Evolutionary conservation across 345 rosid species (phyloP).

Genomic region (Boechera stricta): DNA sequence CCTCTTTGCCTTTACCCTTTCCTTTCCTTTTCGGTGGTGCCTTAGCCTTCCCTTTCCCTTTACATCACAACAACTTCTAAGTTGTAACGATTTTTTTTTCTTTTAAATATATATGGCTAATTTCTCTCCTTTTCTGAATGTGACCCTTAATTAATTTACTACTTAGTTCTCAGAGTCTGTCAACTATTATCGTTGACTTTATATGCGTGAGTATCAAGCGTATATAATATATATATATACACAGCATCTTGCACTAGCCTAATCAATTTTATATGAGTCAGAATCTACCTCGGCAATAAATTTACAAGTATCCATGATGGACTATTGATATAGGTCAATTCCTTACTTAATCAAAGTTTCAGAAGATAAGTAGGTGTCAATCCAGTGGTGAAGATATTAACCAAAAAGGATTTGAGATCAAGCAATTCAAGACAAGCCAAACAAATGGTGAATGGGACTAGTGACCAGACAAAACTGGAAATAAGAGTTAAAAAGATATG

Average conservation of each 20-base stretch:
- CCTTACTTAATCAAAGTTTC: no score
- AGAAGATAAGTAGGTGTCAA: no score
- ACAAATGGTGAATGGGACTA: no score
- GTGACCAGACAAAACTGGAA: no score
- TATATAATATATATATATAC: neutral
- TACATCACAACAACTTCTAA: neutral
- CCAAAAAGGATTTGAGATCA: no score
- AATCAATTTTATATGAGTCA: neutral
- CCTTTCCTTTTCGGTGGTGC: no score
- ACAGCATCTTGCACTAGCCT: conserved; percentile 6
- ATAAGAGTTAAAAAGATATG: no score
- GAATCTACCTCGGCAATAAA: neutral
- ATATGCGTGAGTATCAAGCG: conserved; percentile 1
- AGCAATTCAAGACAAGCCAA: no score
- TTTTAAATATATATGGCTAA: no score
- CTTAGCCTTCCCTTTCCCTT: no score
- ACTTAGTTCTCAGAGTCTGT: neutral
- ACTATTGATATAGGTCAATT: neutral
- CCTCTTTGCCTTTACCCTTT: no score
- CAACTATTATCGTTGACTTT: conserved; percentile 10
- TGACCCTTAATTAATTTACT: neutral
- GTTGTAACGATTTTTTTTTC: neutral
- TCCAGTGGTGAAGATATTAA: no score
- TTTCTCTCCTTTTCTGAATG: neutral
- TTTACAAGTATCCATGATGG: neutral